A percentile compares a stretch with the other conserved stretches of the same genome.
These are phyloP conservation scores for Suillus fuscotomentosus DNA, from an alignment of 768 basidiomycete genomes.

Conservation along the genomic window DNA sequence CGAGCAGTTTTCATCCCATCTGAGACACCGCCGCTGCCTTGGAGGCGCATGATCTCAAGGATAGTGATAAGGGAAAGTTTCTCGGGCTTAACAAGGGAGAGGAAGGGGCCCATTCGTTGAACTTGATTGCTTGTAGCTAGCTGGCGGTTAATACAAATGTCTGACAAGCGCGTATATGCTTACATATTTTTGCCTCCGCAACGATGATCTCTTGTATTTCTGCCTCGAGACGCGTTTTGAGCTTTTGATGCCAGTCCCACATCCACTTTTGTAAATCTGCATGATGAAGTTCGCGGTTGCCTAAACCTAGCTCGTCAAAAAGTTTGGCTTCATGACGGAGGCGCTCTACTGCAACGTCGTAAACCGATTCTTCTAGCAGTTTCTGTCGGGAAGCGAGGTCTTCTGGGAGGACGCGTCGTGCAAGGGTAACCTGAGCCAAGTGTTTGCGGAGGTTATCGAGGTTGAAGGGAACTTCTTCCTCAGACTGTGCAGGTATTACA, in stretches of 20 bases:
- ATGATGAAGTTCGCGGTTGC: conserved; percentile 40
- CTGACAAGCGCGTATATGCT: conserved; percentile 6
- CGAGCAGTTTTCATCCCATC: conserved; percentile 91
- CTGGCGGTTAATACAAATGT: background rate
- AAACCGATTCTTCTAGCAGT: conserved; percentile 81
- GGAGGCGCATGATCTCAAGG: conserved; percentile 81
- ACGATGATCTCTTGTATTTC: conserved; percentile 49
- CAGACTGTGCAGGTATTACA: conserved; percentile 18
- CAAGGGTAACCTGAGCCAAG: conserved; percentile 60
- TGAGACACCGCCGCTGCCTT: conserved; percentile 70
- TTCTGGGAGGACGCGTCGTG: conserved; percentile 60
- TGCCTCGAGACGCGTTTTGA: conserved; percentile 47
- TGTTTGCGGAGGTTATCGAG: conserved; percentile 68
- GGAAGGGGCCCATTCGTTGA: conserved; percentile 61
- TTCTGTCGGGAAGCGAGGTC: conserved; percentile 76
- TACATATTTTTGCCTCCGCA: conserved; percentile 32
- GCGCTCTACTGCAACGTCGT: conserved; percentile 76
- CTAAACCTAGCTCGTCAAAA: conserved; percentile 59
- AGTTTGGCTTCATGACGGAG: conserved; percentile 60
- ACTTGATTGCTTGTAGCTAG: conserved; percentile 6
- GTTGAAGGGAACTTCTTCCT: conserved; percentile 66
- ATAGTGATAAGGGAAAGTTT: conserved; percentile 88
- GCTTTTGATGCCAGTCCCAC: conserved; percentile 79
- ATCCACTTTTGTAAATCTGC: conserved; percentile 71
- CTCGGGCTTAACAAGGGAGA: conserved; percentile 70